Percentiles rank a stretch among this genome's conserved stretches.
phyloP scores from a whole-genome alignment of 202 grass and related monocot species.

The Panicum virgatum region DNA sequence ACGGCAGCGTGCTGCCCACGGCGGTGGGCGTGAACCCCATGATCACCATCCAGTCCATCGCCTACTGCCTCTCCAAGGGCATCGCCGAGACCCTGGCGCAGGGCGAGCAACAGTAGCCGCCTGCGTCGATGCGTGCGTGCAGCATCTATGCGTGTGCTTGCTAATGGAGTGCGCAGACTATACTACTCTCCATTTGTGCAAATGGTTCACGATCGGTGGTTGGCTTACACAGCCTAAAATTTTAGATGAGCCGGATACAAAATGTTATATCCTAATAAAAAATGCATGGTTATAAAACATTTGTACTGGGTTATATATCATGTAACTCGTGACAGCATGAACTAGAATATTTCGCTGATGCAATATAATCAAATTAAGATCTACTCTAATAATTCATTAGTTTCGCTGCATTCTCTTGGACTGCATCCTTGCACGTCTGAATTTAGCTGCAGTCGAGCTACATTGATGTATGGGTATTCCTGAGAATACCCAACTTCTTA shows the following conservation, averaged over 20 bases:
- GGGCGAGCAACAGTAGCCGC: slow-evolving; percentile 8
- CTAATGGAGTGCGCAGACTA: neutral
- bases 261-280: neutral
- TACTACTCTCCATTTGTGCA: neutral
- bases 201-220: neutral
- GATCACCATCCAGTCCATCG: slow-evolving; percentile 81
- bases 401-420: no score
- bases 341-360: no score
- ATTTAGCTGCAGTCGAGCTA: no score
- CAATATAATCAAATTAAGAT: no score
- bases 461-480: no score
- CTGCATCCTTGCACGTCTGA: no score
- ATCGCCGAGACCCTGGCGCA: slow-evolving; percentile 52
- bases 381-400: no score
- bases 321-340: no score
- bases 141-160: neutral
- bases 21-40: slow-evolving; percentile 88
- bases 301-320: no score
- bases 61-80: slow-evolving; percentile 73
- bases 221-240: neutral
- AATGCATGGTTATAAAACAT: neutral
- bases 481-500: no score
- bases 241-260: neutral
- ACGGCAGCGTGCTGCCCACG: slow-evolving; percentile 71
- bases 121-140: neutral